Base-by-base conservation (phyloP, 176 grass and related monocot species). In the Oryza brachyantha region DNA sequence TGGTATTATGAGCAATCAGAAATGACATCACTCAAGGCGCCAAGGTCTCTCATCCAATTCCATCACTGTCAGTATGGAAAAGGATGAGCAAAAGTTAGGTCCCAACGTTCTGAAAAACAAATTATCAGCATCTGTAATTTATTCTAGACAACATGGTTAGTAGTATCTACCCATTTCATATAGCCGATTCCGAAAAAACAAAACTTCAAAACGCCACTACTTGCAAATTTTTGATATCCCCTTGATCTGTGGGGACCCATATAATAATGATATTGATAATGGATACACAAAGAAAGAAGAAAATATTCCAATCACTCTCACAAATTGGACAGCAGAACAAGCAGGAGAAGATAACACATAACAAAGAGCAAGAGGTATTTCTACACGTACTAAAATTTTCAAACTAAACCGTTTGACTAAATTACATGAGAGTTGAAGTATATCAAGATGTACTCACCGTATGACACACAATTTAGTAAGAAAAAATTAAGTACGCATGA, bases 281-380 rank as follows among this genome's bases (percentile, higher is more conserved):
- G 52, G 28, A 65, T 35, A 75, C 70, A 42, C 29, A 80, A 80
- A 29, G 21, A 79, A n/a, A 46, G 70, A 45, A 35, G 35, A 43
- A 86, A 12, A 29, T 13, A 63, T 75, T 85, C 62, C 75, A 22
- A 32, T 79, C 68, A 54, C 25, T 41, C 14, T 40, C 58, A 79
- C 19, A 60, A 60, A 24, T 29, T 35, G 31, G 81, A 72, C 36
- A 10, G 26, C 0, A 26, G 28, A 37, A 11, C 28, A 4, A n/a
- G 50, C 4, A 43, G 50, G 4, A 43, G 21, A 26, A 35, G 31
- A 60, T 21, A 61, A 26, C 7, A 64, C 16, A 59, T 29, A 76
- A 19, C n/a, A 59, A 26, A 71, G 13, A 71, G 21, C 50, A 16
- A n/a, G n/a, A n/a, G n/a, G n/a, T n/a, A n/a, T n/a, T n/a, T n/a